A percentile compares a stretch with the other conserved stretches of the same genome.
These are phyloP conservation scores for Gossypium schwendimanii DNA, from an alignment of 441 rosid species.

Conservation along the genomic window DNA sequence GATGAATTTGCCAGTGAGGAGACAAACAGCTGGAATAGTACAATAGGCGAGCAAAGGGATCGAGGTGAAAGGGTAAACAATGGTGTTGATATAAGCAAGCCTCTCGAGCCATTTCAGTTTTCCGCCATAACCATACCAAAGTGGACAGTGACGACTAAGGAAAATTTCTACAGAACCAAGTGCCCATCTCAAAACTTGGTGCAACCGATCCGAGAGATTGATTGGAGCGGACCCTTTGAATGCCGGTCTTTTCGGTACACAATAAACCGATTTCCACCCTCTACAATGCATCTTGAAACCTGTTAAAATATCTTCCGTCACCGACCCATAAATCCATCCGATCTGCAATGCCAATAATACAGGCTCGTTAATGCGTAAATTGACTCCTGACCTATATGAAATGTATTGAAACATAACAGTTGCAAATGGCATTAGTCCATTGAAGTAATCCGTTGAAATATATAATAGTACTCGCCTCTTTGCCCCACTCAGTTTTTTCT, in stretches of 20 bases:
- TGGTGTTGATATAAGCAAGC: conserved; percentile 76
- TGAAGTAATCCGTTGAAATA: background rate
- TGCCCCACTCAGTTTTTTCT: conserved; percentile 96
- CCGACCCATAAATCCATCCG: conserved; percentile 94
- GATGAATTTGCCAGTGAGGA: conserved; percentile 88
- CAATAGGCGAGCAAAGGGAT: conserved; percentile 70
- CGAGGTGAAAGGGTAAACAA: conserved; percentile 87
- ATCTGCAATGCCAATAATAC: conserved; percentile 34
- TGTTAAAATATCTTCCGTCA: conserved; percentile 81
- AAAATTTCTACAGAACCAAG: conserved; percentile 85
- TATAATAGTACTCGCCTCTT: conserved; percentile 49
- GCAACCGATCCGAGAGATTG: conserved; percentile 80
- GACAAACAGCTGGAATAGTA: conserved; percentile 79
- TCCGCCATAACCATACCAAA: conserved; percentile 94
- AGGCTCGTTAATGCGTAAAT: background rate
- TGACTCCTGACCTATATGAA: background rate
- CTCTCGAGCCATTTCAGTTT: conserved; percentile 74
- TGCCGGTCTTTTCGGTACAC: conserved; percentile 66
- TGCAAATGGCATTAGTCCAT: too few relatives aligned
- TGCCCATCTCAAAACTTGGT: conserved; percentile 92
- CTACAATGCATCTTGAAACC: conserved; percentile 94
- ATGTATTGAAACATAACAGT: background rate
- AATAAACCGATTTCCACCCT: conserved; percentile 88
- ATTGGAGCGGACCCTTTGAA: conserved; percentile 91
- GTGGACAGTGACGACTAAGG: conserved; percentile 80